Percentiles rank a stretch among this genome's conserved stretches.
These are phyloP conservation scores for Gentiana straminea DNA, from an alignment of 257 asterid species.

Conservation along the genomic window DNA sequence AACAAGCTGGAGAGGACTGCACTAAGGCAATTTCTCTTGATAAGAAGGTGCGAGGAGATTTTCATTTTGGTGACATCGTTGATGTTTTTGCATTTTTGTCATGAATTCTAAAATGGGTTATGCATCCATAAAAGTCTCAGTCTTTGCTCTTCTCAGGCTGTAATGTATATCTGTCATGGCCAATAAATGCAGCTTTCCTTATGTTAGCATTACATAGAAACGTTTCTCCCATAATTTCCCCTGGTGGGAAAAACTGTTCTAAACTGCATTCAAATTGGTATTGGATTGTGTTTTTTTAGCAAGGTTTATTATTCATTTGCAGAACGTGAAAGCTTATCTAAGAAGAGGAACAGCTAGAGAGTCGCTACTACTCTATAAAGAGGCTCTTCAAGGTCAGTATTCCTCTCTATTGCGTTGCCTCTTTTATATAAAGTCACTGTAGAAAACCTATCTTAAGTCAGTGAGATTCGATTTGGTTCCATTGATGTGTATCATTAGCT, in stretches of 20 bases:
- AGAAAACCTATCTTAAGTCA: no score
- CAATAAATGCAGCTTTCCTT: not conserved
- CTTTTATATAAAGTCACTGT: not conserved
- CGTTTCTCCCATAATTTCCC: not conserved
- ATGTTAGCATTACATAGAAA: not conserved
- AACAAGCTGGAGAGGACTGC: slow-evolving; percentile 85
- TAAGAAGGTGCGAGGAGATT: slow-evolving; percentile 59
- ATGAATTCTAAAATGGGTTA: no score
- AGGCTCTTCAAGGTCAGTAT: slow-evolving; percentile 77
- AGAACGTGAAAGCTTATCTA: slow-evolving; percentile 77
- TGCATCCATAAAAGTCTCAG: not conserved
- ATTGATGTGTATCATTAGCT: no score
- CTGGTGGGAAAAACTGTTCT: not conserved
- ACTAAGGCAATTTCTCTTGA: slow-evolving; percentile 69
- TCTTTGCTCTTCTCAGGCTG: not conserved
- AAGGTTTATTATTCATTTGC: slow-evolving; percentile 13
- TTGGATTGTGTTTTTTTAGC: slow-evolving; percentile 4
- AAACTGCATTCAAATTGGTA: not conserved
- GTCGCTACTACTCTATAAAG: slow-evolving; percentile 50
- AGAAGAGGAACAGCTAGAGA: slow-evolving; percentile 79
- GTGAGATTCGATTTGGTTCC: no score
- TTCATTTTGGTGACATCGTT: not conserved
- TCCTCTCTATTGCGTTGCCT: not conserved
- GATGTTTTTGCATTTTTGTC: no score
- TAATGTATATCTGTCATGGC: not conserved